Conservation (phyloP, 1,284 basidiomycete genomes). For the Cryptococcus maquisensis region DNA sequence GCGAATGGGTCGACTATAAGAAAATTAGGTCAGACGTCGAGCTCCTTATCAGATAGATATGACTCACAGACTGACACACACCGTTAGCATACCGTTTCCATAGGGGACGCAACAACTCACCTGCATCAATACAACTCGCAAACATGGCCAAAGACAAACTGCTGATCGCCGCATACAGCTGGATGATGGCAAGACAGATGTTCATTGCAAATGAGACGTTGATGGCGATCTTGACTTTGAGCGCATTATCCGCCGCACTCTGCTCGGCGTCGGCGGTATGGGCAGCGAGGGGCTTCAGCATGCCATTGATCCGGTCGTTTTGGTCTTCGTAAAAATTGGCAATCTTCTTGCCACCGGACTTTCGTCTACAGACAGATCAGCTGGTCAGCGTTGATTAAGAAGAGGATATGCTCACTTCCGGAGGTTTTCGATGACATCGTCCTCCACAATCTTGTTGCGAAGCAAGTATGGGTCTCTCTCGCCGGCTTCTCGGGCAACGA, state of each 20-base stretch:
- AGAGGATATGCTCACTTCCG: constrained; percentile 32
- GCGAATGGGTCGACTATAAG: constrained; percentile 72
- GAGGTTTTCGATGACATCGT: constrained; percentile 43
- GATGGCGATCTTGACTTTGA: constrained; percentile 79
- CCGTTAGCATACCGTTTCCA: neutral
- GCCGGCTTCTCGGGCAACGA: constrained; percentile 40
- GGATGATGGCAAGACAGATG: constrained; percentile 56
- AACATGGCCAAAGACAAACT: constrained; percentile 81
- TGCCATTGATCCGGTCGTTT: constrained; percentile 76
- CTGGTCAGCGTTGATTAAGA: neutral
- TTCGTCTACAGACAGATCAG: constrained; percentile 4
- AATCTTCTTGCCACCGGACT: constrained; percentile 37
- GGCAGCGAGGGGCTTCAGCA: constrained; percentile 72
- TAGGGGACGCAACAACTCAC: constrained; percentile 38
- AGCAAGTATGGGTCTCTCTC: constrained; percentile 50
- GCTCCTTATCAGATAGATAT: neutral
- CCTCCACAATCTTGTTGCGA: constrained; percentile 44
- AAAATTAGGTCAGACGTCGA: neutral
- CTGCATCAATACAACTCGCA: constrained; percentile 81
- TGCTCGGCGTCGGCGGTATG: constrained; percentile 34
- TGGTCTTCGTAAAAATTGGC: constrained; percentile 69
- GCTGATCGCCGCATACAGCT: constrained; percentile 72
- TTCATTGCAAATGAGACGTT: constrained; percentile 77
- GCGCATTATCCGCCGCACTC: constrained; percentile 31
- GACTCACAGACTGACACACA: constrained; percentile 24